Conservation (phyloP, 257 asterid species). For the Catharanthus roseus region DNA sequence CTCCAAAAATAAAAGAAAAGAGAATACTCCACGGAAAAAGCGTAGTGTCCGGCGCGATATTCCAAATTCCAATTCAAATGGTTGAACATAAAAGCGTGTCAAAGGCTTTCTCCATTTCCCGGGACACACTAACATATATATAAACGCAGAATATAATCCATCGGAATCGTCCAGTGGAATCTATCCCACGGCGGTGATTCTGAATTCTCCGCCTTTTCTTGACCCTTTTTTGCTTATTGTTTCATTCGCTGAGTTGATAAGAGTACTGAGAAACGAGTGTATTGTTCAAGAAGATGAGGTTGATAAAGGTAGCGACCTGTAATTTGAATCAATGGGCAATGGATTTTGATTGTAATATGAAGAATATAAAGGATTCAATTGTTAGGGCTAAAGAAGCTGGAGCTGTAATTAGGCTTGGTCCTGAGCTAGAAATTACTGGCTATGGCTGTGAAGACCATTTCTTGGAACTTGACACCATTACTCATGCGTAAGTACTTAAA, state of each 20-base stretch:
- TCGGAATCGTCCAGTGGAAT: not conserved
- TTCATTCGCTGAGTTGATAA: not conserved
- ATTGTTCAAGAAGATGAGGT: conserved; percentile 68
- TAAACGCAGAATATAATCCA: not conserved
- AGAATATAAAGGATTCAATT: conserved; percentile 76
- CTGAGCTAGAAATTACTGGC: conserved; percentile 97
- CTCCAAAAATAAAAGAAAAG: no score
- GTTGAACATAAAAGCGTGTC: conserved; percentile 11
- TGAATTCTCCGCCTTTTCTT: not conserved
- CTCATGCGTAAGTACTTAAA: conserved; percentile 62
- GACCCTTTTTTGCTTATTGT: not conserved
- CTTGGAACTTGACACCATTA: conserved; percentile 81
- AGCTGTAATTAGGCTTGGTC: conserved; percentile 86
- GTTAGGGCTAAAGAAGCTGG: conserved; percentile 78
- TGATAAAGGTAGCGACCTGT: conserved; percentile 88
- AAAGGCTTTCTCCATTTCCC: conserved; percentile 12
- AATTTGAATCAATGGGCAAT: conserved; percentile 98
- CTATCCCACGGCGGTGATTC: not conserved
- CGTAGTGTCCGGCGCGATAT: not conserved
- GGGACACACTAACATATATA: not conserved
- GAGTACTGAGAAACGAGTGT: not conserved
- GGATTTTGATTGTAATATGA: conserved; percentile 93
- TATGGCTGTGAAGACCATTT: conserved; percentile 98
- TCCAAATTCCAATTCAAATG: not conserved
- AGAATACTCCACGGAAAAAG: no score